Evolutionary conservation across 495 filamentous ascomycete species (phyloP).

Genomic region (Penicillium verhagenii): DNA sequence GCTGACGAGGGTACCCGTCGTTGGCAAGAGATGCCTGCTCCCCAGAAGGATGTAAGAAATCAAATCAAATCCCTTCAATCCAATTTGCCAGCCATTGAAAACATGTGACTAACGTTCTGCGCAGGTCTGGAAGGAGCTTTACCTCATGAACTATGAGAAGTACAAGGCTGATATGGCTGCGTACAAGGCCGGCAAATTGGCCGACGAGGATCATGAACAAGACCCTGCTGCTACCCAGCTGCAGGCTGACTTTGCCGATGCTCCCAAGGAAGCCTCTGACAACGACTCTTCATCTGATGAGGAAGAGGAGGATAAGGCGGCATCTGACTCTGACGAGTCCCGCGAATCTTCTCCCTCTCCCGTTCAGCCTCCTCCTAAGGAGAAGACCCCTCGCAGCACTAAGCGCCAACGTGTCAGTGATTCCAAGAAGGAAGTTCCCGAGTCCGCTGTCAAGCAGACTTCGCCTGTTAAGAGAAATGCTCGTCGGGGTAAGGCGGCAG

Average conservation of each 20-base stretch:
- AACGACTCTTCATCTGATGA: conserved; percentile 26
- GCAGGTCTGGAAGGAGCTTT: conserved; percentile 71
- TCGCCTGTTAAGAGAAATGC: conserved; percentile 42
- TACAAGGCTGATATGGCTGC: conserved; percentile 71
- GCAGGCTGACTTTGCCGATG: conserved; percentile 56
- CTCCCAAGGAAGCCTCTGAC: conserved; percentile 43
- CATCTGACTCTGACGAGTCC: conserved; percentile 40
- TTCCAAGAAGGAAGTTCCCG: conserved; percentile 44
- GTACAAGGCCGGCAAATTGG: conserved; percentile 60
- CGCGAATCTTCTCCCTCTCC: conserved; percentile 30
- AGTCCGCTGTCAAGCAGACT: conserved; percentile 32
- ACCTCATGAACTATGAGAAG: conserved; percentile 70
- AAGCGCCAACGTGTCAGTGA: conserved; percentile 47
- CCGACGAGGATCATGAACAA: conserved; percentile 49
- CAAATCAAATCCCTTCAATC: neutral
- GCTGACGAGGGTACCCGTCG: conserved; percentile 77
- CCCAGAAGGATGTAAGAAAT: conserved; percentile 70
- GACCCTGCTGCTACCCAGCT: conserved; percentile 54
- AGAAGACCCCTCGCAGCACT: conserved; percentile 52
- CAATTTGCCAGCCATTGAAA: neutral
- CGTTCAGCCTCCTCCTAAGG: conserved; percentile 34
- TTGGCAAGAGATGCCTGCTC: conserved; percentile 72
- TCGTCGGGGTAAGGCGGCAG: conserved; percentile 41
- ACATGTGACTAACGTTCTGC: conserved; percentile 5
- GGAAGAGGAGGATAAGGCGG: conserved; percentile 32